Base-by-base conservation (phyloP, 441 rosid species). In the Syzygium malaccense region DNA sequence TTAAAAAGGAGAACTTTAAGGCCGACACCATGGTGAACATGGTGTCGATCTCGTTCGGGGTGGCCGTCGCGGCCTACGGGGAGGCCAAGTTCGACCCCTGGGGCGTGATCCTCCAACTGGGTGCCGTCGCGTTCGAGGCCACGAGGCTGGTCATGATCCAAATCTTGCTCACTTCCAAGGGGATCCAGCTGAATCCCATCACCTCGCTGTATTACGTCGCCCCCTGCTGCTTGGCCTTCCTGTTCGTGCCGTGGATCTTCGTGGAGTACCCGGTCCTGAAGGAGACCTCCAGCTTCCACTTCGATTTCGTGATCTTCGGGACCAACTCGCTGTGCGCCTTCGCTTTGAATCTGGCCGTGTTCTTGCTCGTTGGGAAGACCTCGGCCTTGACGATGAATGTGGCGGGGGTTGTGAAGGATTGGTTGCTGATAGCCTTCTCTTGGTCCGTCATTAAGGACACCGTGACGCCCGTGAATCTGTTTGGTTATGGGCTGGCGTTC, bases 361-460 rank as follows among this genome's bases (percentile, higher is more conserved):
- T 98, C 92, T 91, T 97, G 87, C 96, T 97, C 9, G 99, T 97
- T 13, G 99, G 99, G 14, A 97, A 97, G 91, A 97, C 99, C 28
- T 97, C 99, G 1, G 99, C 99, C 28, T 90, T 97, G 91, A 96
- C 99, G 5, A 97, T 97, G 99, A 97, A 97, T 90, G 99, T 97
- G 71, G 99, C 99, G 53, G 99, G 99, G 79, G 99, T 98, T 15
- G 99, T 98, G 4, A 98, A 98, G 92, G 99, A 98, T 89, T 98
- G 99, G 99, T 87, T 98, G 26, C 89, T 98, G 95, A 98, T 98
- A 32, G 99, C 99, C 1, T 98, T 98, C 86, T 98, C 99, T 1
- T 97, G 99, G 99, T 97, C 99, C 1, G 98, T 97, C 57, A 97
- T 97, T 17, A 96, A 97, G 94, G 99, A 96, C 75, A 98, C 99